phyloP scores from a whole-genome alignment of 2,329 filamentous ascomycete genomes.

The Cryphonectria naterciae region DNA sequence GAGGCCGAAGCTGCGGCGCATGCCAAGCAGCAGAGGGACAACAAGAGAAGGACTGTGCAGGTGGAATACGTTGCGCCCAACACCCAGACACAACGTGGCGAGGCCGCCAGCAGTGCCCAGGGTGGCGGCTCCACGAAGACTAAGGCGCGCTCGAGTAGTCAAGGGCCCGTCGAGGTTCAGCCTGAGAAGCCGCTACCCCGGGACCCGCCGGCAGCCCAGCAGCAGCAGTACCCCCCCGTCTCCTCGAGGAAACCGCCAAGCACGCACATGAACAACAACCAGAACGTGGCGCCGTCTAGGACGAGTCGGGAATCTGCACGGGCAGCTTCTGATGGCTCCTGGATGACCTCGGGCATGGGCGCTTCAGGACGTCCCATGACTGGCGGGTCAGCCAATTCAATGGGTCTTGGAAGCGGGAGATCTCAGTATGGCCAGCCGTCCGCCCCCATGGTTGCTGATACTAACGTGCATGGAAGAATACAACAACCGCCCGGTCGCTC shows the following conservation, averaged over 20 bases:
- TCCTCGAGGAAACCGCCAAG: slow-evolving; percentile 51
- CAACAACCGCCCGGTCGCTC: slow-evolving; percentile 73
- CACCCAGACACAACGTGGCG: slow-evolving; percentile 80
- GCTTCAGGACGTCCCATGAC: slow-evolving; percentile 71
- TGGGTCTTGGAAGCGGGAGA: slow-evolving; percentile 60
- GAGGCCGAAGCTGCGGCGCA: slow-evolving; percentile 58
- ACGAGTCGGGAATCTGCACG: slow-evolving; percentile 55
- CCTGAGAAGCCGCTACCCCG: slow-evolving; percentile 63
- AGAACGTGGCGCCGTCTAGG: slow-evolving; percentile 51
- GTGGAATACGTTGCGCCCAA: slow-evolving; percentile 95
- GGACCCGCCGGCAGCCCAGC: slow-evolving; percentile 53
- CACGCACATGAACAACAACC: slow-evolving; percentile 47
- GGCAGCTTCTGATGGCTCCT: slow-evolving; percentile 56
- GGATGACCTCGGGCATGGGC: slow-evolving; percentile 55
- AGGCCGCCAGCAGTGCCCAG: slow-evolving; percentile 35
- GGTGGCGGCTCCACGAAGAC: slow-evolving; percentile 46
- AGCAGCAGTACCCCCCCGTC: slow-evolving; percentile 37
- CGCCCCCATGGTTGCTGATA: slow-evolving; percentile 83
- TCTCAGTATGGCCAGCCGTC: slow-evolving; percentile 87
- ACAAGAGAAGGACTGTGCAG: slow-evolving; percentile 92
- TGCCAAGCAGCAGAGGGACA: slow-evolving; percentile 75
- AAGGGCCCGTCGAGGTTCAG: slow-evolving; percentile 54
- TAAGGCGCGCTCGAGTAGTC: slow-evolving; percentile 57
- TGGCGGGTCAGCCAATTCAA: slow-evolving; percentile 72
- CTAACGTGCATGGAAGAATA: slow-evolving; percentile 87